Evolutionary conservation across 257 asterid genomes (phyloP).

Genomic region (Linderniella brevidens): DNA sequence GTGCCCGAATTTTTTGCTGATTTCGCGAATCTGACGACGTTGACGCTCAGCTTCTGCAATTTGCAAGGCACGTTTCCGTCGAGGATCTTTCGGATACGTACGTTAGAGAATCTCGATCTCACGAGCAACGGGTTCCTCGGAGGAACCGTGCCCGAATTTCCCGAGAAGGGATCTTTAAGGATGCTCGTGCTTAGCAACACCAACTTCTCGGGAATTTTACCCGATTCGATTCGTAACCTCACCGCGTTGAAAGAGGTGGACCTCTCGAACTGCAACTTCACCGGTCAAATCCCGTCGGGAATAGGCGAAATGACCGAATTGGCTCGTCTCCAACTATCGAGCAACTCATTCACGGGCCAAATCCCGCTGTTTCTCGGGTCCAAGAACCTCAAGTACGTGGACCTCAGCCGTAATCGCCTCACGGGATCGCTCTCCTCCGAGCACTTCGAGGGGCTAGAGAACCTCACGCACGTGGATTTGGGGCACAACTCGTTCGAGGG

Average conservation of each 20-base stretch:
- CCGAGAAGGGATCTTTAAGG: slow-evolving; percentile 15
- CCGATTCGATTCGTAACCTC: slow-evolving; percentile 22
- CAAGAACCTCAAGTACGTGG: slow-evolving; percentile 18
- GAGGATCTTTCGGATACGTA: slow-evolving; percentile 17
- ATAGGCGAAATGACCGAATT: slow-evolving; percentile 19
- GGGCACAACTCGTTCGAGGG: slow-evolving; percentile 23
- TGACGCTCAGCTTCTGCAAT: slow-evolving; percentile 22
- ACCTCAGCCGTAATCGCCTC: slow-evolving; percentile 19
- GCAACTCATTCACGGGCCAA: slow-evolving; percentile 22
- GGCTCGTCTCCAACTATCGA: slow-evolving; percentile 18
- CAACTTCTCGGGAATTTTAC: slow-evolving; percentile 23
- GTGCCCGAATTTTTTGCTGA: slow-evolving; percentile 20
- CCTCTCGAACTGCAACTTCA: slow-evolving; percentile 23
- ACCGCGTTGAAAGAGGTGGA: slow-evolving; percentile 18
- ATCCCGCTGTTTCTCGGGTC: slow-evolving; percentile 25
- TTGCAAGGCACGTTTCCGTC: slow-evolving; percentile 27
- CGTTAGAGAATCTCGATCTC: slow-evolving; percentile 20
- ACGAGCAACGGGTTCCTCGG: slow-evolving; percentile 13
- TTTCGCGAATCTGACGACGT: slow-evolving; percentile 16
- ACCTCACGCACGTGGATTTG: slow-evolving; percentile 18
- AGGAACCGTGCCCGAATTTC: slow-evolving; percentile 24
- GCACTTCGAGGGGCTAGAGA: slow-evolving; percentile 24
- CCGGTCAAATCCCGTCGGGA: slow-evolving; percentile 25
- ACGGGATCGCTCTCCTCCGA: slow-evolving; percentile 20
- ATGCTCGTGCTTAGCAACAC: slow-evolving; percentile 19